Conservation (phyloP, 1,284 basidiomycete genomes). For the Ustilago crameri region DNA sequence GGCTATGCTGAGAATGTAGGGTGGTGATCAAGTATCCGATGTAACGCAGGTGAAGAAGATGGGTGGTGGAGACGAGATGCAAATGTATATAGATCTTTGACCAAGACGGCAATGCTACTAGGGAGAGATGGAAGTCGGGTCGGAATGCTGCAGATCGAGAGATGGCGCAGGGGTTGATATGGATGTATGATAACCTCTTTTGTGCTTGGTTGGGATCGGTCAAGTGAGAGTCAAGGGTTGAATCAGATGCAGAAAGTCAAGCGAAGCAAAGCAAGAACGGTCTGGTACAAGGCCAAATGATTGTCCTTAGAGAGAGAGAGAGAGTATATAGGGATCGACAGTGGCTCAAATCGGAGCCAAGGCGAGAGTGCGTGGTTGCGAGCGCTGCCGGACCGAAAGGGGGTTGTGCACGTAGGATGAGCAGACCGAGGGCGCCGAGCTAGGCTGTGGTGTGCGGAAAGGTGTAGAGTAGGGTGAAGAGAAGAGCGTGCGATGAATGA, state of each 20-base stretch:
- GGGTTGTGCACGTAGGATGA: neutral
- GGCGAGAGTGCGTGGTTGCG: neutral
- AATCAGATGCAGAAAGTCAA: too few relatives aligned
- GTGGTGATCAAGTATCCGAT: neutral
- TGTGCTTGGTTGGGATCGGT: too few relatives aligned
- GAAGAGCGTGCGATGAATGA: neutral
- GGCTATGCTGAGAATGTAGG: neutral
- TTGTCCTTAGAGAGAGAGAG: too few relatives aligned
- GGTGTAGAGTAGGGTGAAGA: neutral
- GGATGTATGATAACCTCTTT: too few relatives aligned
- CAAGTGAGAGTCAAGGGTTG: too few relatives aligned
- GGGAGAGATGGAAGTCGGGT: neutral
- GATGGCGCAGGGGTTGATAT: too few relatives aligned
- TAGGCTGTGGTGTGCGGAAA: neutral
- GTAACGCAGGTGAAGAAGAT: neutral
- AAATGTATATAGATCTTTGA: too few relatives aligned
- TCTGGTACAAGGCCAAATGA: too few relatives aligned
- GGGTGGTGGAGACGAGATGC: neutral
- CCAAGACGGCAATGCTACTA: neutral
- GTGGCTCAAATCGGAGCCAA: neutral
- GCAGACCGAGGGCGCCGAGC: conserved; percentile 27
- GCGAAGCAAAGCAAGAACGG: too few relatives aligned
- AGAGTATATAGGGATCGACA: neutral
- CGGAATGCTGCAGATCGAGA: too few relatives aligned
- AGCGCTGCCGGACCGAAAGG: neutral